Percentiles rank a stretch among this genome's conserved stretches.
Conservation (phyloP, 345 rosid genomes). For the Brassica rapa region DNA sequence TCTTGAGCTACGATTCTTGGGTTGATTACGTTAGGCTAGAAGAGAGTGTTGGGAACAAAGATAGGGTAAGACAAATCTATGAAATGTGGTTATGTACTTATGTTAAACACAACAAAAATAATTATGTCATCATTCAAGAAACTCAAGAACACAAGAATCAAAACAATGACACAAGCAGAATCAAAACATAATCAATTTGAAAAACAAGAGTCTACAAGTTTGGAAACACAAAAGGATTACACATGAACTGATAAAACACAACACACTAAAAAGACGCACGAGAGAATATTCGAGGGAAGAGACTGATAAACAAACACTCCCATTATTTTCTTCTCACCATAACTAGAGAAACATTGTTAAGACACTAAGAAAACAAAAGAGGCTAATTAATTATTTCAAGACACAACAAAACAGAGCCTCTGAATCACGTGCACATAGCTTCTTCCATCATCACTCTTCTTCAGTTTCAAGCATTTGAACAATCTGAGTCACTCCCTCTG, state of each 20-base stretch:
- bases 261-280: slow-evolving; percentile 23
- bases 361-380: slow-evolving; percentile 18
- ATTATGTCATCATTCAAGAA: neutral
- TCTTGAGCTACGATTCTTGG: neutral
- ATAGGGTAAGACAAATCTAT: neutral
- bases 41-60: slow-evolving; percentile 4
- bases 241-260: slow-evolving; percentile 19
- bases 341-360: slow-evolving; percentile 12
- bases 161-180: neutral
- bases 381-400: slow-evolving; percentile 14
- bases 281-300: slow-evolving; percentile 15
- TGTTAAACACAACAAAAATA: neutral
- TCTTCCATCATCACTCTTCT: slow-evolving; percentile 32
- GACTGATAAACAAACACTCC: slow-evolving; percentile 10
- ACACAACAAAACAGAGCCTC: slow-evolving; percentile 35
- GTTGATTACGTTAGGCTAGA: slow-evolving; percentile 9
- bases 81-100: neutral
- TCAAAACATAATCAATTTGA: neutral
- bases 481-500: slow-evolving; percentile 81
- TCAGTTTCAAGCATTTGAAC: slow-evolving; percentile 74
- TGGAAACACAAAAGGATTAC: slow-evolving; percentile 12
- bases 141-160: neutral
- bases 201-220: slow-evolving; percentile 26
- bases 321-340: slow-evolving; percentile 3
- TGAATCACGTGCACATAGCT: neutral